Percentiles rank a stretch among this genome's conserved stretches.
These are phyloP conservation scores for Mortierella alpina DNA, from an alignment of 192 early-diverging fungal species.

Conservation along the genomic window DNA sequence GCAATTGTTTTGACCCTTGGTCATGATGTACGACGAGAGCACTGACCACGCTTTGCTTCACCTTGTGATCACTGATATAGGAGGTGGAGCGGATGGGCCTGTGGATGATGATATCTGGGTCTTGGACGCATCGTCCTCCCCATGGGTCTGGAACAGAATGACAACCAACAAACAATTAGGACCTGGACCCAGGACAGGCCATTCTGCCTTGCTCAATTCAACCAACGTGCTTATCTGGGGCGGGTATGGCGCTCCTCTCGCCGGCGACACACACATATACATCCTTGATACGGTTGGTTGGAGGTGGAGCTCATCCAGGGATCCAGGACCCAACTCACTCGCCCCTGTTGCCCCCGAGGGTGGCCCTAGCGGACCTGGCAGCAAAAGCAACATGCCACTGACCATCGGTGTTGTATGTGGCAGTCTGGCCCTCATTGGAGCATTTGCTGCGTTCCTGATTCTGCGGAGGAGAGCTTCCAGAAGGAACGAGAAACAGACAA, in stretches of 20 bases:
- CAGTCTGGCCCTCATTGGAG: conserved; percentile 50
- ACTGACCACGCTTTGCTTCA: conserved; percentile 5
- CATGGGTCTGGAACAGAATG: conserved; percentile 51
- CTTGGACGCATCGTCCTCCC: conserved; percentile 51
- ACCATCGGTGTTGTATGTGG: conserved; percentile 40
- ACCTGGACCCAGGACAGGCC: conserved; percentile 69
- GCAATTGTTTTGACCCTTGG: neutral
- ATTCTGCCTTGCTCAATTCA: conserved; percentile 67
- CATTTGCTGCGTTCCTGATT: conserved; percentile 31
- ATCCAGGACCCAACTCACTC: conserved; percentile 12
- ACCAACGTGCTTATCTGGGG: conserved; percentile 75
- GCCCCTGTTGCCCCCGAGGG: neutral
- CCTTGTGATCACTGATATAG: conserved; percentile 25
- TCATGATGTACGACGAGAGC: neutral
- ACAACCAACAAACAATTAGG: conserved; percentile 49
- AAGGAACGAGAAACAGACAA: neutral
- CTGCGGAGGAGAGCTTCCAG: conserved; percentile 12
- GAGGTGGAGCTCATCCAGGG: conserved; percentile 67
- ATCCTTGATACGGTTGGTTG: conserved; percentile 66
- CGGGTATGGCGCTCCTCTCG: conserved; percentile 60
- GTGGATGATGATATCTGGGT: conserved; percentile 61
- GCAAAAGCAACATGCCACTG: conserved; percentile 10
- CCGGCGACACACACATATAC: conserved; percentile 72
- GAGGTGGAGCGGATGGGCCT: conserved; percentile 52
- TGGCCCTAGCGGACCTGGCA: neutral